Evolutionary conservation across 176 grass and related monocot genomes (phyloP).

Genomic region (Calamus simplicifolius): DNA sequence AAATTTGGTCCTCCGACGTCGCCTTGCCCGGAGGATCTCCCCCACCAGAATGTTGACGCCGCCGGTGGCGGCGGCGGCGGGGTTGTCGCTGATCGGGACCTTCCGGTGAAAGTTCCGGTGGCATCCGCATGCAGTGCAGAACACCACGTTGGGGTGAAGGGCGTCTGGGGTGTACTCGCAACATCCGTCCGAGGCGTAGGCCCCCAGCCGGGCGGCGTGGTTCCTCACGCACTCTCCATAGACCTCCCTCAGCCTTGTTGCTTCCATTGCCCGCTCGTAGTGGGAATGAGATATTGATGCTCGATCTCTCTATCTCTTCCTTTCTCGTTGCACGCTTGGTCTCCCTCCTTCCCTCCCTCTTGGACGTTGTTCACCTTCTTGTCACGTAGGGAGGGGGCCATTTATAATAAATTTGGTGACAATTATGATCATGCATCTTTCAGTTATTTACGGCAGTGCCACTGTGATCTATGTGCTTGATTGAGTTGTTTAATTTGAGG

Average conservation of each 20-base stretch:
- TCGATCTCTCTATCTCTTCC: no score
- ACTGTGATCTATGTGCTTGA: no score
- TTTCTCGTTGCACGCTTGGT: no score
- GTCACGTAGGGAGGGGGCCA: no score
- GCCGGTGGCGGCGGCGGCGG: not conserved
- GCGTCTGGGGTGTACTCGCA: slow-evolving; percentile 14
- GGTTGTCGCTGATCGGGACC: not conserved
- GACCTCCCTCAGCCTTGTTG: not conserved
- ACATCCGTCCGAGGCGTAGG: slow-evolving; percentile 12
- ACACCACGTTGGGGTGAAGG: not conserved
- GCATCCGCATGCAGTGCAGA: slow-evolving; percentile 11
- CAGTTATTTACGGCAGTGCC: no score
- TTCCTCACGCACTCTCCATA: slow-evolving; percentile 17
- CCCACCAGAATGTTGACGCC: no score
- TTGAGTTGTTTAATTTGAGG: no score
- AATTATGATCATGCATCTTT: no score
- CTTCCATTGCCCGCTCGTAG: not conserved
- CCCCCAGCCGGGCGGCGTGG: slow-evolving; percentile 11
- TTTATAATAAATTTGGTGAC: no score
- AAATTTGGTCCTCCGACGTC: not conserved
- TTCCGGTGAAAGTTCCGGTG: slow-evolving; percentile 20
- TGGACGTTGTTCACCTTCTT: no score
- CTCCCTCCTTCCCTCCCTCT: no score
- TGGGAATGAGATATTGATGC: no score
- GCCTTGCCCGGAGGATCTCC: not conserved